A percentile compares a stretch with the other conserved stretches of the same genome.
These are phyloP conservation scores for Penicillium herquei DNA, from an alignment of 495 filamentous ascomycete genomes.

Conservation along the genomic window DNA sequence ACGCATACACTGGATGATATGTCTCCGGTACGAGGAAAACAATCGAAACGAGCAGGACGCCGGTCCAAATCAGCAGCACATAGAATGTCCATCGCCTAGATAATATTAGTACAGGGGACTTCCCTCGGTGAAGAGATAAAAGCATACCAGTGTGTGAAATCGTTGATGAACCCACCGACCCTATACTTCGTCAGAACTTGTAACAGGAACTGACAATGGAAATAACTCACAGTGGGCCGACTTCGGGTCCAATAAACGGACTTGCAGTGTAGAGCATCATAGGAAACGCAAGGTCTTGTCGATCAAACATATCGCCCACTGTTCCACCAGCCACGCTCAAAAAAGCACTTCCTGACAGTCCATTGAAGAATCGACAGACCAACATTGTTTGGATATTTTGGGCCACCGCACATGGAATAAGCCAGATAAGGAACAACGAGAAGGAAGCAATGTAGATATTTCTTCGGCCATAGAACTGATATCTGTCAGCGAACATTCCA, in stretches of 20 bases:
- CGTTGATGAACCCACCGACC: constrained; percentile 72
- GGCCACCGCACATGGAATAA: constrained; percentile 87
- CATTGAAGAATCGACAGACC: constrained; percentile 78
- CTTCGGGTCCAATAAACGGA: constrained; percentile 71
- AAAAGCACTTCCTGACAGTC: constrained; percentile 83
- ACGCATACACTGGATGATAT: constrained; percentile 66
- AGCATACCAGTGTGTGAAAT: constrained; percentile 64
- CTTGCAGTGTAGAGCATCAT: constrained; percentile 79
- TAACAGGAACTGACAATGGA: constrained; percentile 31
- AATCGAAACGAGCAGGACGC: constrained; percentile 58
- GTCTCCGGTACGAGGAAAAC: constrained; percentile 83
- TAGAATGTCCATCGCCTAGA: constrained; percentile 84
- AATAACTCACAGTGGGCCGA: constrained; percentile 44
- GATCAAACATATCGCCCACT: constrained; percentile 82
- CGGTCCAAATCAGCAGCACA: constrained; percentile 79
- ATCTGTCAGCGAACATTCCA: constrained; percentile 24
- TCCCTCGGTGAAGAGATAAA: background rate
- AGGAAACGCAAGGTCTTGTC: constrained; percentile 68
- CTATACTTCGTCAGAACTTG: constrained; percentile 12
- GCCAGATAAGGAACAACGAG: constrained; percentile 74
- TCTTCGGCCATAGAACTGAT: constrained; percentile 85
- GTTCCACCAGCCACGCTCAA: constrained; percentile 88
- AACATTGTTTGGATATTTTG: constrained; percentile 81
- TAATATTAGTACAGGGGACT: background rate
- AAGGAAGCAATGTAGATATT: constrained; percentile 82